Conservation (phyloP, 495 filamentous ascomycete species). For the Lichina pygmaea region DNA sequence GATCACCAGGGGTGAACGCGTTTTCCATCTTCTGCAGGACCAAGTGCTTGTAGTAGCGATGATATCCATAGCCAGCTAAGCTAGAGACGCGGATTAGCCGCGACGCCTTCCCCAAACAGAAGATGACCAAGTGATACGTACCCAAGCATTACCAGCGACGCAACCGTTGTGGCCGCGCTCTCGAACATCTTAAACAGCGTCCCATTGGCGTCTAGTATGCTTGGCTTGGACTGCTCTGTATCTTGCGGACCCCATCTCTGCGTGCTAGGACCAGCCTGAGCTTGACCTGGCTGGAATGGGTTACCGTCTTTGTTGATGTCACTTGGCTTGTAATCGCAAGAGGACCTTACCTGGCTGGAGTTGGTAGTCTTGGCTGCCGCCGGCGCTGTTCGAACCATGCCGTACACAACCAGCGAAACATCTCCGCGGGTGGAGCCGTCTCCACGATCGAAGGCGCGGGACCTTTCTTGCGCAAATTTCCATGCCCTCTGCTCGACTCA, state of each 20-base stretch:
- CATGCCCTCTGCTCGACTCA: too few species aligned
- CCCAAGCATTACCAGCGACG: slow-evolving; percentile 2
- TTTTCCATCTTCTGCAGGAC: slow-evolving; percentile 75
- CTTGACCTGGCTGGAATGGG: neutral
- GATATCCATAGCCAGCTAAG: slow-evolving; percentile 61
- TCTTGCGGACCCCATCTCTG: neutral
- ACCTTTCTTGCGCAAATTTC: too few species aligned
- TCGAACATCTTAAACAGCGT: slow-evolving; percentile 4
- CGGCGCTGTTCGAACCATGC: neutral
- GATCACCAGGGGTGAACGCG: slow-evolving; percentile 82
- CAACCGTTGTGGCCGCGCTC: slow-evolving; percentile 3
- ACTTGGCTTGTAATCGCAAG: neutral
- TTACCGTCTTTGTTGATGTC: neutral
- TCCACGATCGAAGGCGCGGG: too few species aligned
- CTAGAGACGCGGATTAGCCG: slow-evolving; percentile 11
- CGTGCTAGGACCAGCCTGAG: slow-evolving; percentile 1
- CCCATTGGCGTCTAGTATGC: too few species aligned
- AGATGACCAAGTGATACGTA: neutral
- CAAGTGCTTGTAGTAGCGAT: slow-evolving; percentile 64
- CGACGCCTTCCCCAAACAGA: neutral
- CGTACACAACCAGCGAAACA: neutral
- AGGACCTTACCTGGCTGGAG: neutral
- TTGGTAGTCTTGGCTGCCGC: slow-evolving; percentile 1
- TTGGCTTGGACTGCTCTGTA: neutral
- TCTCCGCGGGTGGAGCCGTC: too few species aligned